Evolutionary conservation across 2,329 filamentous ascomycete species (phyloP).

Genomic region (Hymenoscyphus scutula): DNA sequence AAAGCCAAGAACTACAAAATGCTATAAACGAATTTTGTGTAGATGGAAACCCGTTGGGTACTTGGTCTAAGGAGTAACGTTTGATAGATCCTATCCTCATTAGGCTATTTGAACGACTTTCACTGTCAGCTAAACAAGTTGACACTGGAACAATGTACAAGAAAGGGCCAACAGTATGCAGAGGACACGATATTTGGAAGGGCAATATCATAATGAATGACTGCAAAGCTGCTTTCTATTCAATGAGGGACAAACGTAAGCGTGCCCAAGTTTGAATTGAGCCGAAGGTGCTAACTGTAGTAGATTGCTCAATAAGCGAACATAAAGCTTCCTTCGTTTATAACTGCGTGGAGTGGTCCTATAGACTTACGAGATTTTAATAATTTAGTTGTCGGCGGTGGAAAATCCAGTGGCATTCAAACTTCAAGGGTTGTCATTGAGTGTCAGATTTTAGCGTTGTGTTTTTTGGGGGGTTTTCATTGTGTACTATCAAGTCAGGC

Average conservation of each 20-base stretch:
- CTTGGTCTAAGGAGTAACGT: neutral
- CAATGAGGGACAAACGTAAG: constrained; percentile 3
- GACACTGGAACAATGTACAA: neutral
- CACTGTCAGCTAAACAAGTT: neutral
- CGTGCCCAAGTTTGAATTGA: neutral
- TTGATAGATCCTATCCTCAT: no score
- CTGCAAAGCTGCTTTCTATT: constrained; percentile 1
- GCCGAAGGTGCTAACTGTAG: neutral
- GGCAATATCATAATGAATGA: neutral
- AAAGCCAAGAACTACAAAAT: neutral
- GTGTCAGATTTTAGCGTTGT: no score
- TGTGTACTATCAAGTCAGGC: no score
- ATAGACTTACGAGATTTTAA: neutral
- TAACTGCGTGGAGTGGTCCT: neutral
- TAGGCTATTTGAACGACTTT: no score
- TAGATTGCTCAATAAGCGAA: neutral
- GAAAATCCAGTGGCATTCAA: no score
- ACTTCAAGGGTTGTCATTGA: no score
- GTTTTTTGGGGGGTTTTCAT: no score
- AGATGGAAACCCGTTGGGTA: neutral
- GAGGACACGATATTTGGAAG: constrained; percentile 4
- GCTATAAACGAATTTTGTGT: neutral
- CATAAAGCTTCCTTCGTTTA: neutral
- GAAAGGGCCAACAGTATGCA: neutral
- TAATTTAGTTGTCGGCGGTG: no score